Conservation (phyloP, 805 yeast genomes). For the Priceomyces carsonii region DNA sequence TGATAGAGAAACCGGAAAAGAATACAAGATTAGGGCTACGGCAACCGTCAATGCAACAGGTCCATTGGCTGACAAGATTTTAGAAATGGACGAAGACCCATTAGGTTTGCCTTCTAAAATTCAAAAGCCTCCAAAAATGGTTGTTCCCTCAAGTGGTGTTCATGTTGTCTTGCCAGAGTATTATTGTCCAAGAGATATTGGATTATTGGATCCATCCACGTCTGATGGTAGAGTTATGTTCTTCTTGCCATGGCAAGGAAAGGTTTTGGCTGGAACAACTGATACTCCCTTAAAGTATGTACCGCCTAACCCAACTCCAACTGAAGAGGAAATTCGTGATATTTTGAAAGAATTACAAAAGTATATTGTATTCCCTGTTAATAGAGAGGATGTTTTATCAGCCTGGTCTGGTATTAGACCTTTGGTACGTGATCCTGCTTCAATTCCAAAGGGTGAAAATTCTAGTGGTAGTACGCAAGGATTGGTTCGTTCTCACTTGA, state of each 20-base stretch:
- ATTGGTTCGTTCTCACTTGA: constrained; percentile 85
- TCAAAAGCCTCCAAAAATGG: constrained; percentile 66
- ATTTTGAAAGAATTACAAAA: constrained; percentile 85
- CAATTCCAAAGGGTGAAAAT: constrained; percentile 45
- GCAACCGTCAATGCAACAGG: constrained; percentile 92
- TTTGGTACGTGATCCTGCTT: constrained; percentile 78
- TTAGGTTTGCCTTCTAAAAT: constrained; percentile 61
- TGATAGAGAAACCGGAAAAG: constrained; percentile 69
- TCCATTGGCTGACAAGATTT: constrained; percentile 80
- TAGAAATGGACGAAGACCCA: constrained; percentile 81
- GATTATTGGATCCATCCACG: constrained; percentile 88
- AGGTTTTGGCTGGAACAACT: constrained; percentile 94
- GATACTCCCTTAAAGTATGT: constrained; percentile 79
- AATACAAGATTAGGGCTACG: constrained; percentile 63
- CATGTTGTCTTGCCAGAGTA: constrained; percentile 90
- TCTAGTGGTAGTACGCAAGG: constrained; percentile 63
- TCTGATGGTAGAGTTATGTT: constrained; percentile 96
- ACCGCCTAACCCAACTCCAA: constrained; percentile 77
- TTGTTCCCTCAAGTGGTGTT: constrained; percentile 93
- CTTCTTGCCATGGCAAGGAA: constrained; percentile 97
- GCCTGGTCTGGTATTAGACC: constrained; percentile 99
- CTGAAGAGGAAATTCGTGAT: constrained; percentile 86
- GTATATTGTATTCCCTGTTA: constrained; percentile 84
- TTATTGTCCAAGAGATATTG: constrained; percentile 85
- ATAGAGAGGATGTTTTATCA: constrained; percentile 85